Evolutionary conservation across 1,284 basidiomycete species (phyloP).

Genomic region (Trichosporon sp.): DNA sequence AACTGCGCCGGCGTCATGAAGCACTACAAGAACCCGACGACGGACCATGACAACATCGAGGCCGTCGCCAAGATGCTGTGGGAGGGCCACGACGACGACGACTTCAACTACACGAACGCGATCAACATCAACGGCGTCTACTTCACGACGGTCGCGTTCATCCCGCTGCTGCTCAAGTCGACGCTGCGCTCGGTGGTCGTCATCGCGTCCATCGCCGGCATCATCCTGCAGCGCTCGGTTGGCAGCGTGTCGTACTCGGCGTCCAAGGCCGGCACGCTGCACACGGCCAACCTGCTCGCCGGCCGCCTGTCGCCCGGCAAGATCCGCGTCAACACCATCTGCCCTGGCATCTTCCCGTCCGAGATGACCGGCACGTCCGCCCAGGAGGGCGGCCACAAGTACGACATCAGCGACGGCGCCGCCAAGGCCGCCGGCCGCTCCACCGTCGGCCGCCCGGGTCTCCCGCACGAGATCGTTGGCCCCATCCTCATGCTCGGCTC

Average conservation of each 20-base stretch:
- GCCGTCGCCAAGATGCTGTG: constrained; percentile 37
- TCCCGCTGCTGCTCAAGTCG: constrained; percentile 42
- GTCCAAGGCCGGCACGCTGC: constrained; percentile 42
- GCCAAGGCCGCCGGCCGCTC: constrained; percentile 30
- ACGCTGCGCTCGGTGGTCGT: constrained; percentile 40
- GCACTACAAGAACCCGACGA: constrained; percentile 29
- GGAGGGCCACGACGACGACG: constrained; percentile 38
- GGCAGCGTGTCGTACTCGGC: constrained; percentile 42
- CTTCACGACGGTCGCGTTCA: constrained; percentile 42
- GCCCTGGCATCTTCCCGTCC: constrained; percentile 39
- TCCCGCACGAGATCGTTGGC: constrained; percentile 46
- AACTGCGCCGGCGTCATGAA: constrained; percentile 43
- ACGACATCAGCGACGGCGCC: constrained; percentile 24
- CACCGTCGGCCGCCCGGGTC: constrained; percentile 42
- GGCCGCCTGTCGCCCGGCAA: constrained; percentile 35
- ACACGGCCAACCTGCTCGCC: constrained; percentile 35
- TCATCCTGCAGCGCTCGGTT: constrained; percentile 35
- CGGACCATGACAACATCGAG: constrained; percentile 30
- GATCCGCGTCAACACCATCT: constrained; percentile 44
- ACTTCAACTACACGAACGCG: constrained; percentile 28
- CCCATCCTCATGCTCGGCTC: constrained; percentile 41
- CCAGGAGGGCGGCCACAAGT: constrained; percentile 18
- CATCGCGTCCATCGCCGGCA: constrained; percentile 44
- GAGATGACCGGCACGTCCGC: constrained; percentile 38
- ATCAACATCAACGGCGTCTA: constrained; percentile 43